Conservation (phyloP, 257 asterid genomes). For the Solanum virginianum region DNA sequence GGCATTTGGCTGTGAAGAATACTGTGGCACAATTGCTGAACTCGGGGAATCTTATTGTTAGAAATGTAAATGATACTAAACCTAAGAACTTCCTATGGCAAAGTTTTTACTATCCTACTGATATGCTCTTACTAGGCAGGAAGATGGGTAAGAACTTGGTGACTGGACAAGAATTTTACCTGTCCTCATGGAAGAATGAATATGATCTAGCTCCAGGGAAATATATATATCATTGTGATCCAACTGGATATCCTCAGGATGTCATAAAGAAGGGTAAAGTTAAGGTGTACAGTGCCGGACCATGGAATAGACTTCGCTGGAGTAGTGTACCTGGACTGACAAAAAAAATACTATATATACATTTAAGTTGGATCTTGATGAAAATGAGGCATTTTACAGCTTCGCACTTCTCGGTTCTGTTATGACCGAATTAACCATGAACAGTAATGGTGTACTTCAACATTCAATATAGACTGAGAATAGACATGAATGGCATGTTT, state of each 20-base stretch:
- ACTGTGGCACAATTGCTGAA: slow-evolving; percentile 15
- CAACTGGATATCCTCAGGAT: slow-evolving; percentile 29
- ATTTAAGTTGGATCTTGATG: background rate
- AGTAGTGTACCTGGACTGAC: slow-evolving; percentile 10
- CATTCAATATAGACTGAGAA: too few relatives aligned
- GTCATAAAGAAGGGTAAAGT: background rate
- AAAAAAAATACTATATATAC: background rate
- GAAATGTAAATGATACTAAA: slow-evolving; percentile 8
- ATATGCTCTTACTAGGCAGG: slow-evolving; percentile 13
- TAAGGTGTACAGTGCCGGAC: slow-evolving; percentile 13
- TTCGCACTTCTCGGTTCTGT: too few relatives aligned
- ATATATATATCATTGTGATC: slow-evolving; percentile 10
- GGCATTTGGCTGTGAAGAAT: background rate
- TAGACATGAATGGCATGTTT: too few relatives aligned
- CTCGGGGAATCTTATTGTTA: too few relatives aligned
- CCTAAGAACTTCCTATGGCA: slow-evolving; percentile 12
- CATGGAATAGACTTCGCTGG: slow-evolving; percentile 36
- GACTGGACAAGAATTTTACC: slow-evolving; percentile 7
- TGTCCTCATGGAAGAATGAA: slow-evolving; percentile 24
- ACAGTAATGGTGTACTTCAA: too few relatives aligned
- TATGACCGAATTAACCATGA: too few relatives aligned
- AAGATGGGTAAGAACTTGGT: slow-evolving; percentile 15
- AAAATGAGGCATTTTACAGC: too few relatives aligned
- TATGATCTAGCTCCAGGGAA: slow-evolving; percentile 29
- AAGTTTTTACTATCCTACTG: slow-evolving; percentile 17